Evolutionary conservation across 2,329 filamentous ascomycete genomes (phyloP).

Genomic region (Phialophora verrucosa): DNA sequence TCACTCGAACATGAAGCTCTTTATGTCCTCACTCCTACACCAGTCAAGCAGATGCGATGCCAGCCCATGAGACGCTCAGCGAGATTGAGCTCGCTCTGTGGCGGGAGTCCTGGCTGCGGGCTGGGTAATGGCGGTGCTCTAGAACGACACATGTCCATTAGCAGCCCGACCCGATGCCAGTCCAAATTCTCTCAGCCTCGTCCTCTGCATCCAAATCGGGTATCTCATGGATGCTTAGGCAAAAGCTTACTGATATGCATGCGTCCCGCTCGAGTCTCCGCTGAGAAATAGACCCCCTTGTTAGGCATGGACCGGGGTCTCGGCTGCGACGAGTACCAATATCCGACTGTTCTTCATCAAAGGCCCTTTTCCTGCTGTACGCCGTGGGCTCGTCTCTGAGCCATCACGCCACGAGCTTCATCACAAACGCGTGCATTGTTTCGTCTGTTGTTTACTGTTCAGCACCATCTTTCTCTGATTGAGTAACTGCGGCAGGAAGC

Average conservation of each 20-base stretch:
- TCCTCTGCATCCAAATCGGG: conserved; percentile 21
- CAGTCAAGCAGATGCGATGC: neutral
- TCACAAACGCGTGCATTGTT: conserved; percentile 7
- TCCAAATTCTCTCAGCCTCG: conserved; percentile 1
- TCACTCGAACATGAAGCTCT: neutral
- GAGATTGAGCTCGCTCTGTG: neutral
- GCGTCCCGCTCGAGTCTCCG: conserved; percentile 1
- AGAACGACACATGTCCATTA: neutral
- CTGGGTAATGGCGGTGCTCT: neutral
- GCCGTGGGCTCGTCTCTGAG: conserved; percentile 9
- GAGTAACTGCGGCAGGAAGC: neutral
- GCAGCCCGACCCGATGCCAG: neutral
- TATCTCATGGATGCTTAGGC: conserved; percentile 24
- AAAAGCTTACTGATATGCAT: conserved; percentile 27
- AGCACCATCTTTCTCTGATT: neutral
- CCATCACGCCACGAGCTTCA: conserved; percentile 11
- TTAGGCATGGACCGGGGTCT: neutral
- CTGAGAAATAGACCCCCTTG: neutral
- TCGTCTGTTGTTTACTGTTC: conserved; percentile 10
- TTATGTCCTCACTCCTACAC: neutral
- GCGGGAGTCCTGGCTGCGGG: neutral
- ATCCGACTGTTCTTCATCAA: conserved; percentile 8
- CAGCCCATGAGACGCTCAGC: neutral
- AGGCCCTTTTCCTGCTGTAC: conserved; percentile 8
- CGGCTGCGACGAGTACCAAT: neutral